Evolutionary conservation across 2,329 filamentous ascomycete genomes (phyloP).

Genomic region (Penicillium hesseltinei): DNA sequence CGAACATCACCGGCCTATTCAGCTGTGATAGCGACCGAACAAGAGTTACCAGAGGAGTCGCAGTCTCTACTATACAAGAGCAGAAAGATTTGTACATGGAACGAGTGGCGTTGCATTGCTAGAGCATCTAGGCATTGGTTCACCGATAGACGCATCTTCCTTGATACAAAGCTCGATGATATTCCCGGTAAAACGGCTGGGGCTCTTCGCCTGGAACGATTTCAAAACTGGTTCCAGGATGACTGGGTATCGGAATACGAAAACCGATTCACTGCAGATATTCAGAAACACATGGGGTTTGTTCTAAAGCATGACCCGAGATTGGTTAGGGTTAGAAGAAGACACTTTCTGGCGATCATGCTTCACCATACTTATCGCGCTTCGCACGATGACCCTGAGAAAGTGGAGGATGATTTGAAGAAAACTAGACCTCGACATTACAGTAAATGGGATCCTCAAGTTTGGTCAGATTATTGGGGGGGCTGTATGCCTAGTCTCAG

Average conservation of each 20-base stretch:
- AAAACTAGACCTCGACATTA: fast-evolving
- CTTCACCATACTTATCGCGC: neutral
- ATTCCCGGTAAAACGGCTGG: neutral
- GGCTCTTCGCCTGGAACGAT: neutral
- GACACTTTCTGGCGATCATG: neutral
- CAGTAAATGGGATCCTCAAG: neutral
- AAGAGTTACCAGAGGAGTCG: neutral
- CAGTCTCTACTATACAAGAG: too few species aligned
- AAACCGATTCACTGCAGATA: fast-evolving
- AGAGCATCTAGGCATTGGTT: neutral
- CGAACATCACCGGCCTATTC: neutral
- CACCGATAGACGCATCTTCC: neutral
- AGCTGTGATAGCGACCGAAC: neutral
- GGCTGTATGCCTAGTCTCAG: neutral
- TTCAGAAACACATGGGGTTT: neutral
- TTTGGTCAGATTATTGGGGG: neutral
- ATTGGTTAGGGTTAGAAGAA: fast-evolving
- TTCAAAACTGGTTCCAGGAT: neutral
- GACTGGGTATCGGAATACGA: neutral
- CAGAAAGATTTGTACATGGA: neutral
- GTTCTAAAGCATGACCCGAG: neutral
- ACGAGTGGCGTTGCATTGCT: neutral
- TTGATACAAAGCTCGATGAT: neutral
- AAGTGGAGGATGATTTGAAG: neutral
- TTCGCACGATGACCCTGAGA: neutral